phyloP scores from a whole-genome alignment of 148 eudicot genomes.

The Amaranthus hypochondriacus region DNA sequence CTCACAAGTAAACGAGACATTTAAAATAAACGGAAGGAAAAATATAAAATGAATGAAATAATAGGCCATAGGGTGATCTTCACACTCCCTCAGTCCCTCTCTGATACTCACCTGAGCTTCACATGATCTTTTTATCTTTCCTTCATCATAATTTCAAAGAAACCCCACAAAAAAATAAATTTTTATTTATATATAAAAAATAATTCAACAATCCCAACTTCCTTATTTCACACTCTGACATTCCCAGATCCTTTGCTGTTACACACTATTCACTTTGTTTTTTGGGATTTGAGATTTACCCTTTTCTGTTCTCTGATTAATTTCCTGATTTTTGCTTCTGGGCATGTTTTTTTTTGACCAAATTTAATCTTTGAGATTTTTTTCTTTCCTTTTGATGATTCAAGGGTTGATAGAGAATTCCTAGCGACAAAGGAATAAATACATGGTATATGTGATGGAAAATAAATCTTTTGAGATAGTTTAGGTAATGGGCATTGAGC shows the following conservation, averaged over 20 bases:
- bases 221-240: conserved; percentile 25
- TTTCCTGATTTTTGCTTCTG: conserved; percentile 20
- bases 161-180: conserved; percentile 25
- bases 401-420: no score
- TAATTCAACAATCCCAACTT: no score
- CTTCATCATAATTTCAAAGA: background rate
- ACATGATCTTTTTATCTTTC: conserved; percentile 22
- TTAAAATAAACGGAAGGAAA: no score
- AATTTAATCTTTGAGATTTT: conserved; percentile 17
- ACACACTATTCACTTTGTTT: background rate
- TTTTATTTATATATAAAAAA: background rate
- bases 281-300: conserved; percentile 5
- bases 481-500: background rate
- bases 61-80: no score
- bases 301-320: background rate
- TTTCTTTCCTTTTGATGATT: no score
- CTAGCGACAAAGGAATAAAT: no score
- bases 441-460: no score
- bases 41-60: no score
- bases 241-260: conserved; percentile 25
- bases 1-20: no score
- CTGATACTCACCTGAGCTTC: conserved; percentile 16
- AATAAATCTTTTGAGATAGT: background rate
- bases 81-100: background rate
- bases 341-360: conserved; percentile 17